phyloP scores from a whole-genome alignment of 1,284 basidiomycete genomes.

The Sanghuangporus sanghuang region DNA sequence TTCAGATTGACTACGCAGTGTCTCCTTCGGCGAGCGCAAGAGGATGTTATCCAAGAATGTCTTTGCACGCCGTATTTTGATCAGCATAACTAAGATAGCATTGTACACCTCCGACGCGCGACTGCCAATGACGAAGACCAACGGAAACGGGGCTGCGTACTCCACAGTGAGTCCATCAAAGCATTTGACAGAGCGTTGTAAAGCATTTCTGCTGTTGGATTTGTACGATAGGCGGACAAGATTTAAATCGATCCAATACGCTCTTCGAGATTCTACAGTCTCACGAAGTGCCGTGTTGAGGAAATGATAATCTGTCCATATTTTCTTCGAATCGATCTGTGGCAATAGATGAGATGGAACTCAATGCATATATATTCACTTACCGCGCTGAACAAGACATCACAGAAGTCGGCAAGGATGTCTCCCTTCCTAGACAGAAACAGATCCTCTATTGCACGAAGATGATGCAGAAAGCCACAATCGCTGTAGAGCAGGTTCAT shows the following conservation, averaged over 20 bases:
- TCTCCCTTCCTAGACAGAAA: conserved; percentile 72
- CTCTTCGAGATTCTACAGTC: conserved; percentile 44
- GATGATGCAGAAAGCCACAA: conserved; percentile 64
- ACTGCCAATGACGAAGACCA: conserved; percentile 74
- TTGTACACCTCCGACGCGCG: conserved; percentile 56
- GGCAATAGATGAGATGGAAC: neutral
- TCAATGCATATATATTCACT: conserved; percentile 17
- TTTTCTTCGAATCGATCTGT: conserved; percentile 66
- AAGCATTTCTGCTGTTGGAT: conserved; percentile 37
- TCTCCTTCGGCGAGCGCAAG: conserved; percentile 39
- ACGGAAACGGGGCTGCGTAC: conserved; percentile 77
- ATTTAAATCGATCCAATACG: conserved; percentile 61
- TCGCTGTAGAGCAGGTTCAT: conserved; percentile 61
- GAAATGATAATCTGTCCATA: conserved; percentile 82
- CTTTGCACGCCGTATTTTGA: conserved; percentile 74
- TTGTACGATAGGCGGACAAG: conserved; percentile 72
- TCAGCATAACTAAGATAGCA: conserved; percentile 69
- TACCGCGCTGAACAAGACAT: conserved; percentile 69
- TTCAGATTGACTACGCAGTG: conserved; percentile 34
- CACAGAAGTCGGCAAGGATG: conserved; percentile 66
- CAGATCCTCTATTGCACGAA: conserved; percentile 67
- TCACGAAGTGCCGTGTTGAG: conserved; percentile 75
- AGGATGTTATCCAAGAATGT: conserved; percentile 63
- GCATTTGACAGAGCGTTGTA: conserved; percentile 48
- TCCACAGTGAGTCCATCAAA: conserved; percentile 67